These are phyloP conservation scores for Westerdykella sp. DNA, from an alignment of 2,329 filamentous ascomycete genomes.

Conservation along the genomic window DNA sequence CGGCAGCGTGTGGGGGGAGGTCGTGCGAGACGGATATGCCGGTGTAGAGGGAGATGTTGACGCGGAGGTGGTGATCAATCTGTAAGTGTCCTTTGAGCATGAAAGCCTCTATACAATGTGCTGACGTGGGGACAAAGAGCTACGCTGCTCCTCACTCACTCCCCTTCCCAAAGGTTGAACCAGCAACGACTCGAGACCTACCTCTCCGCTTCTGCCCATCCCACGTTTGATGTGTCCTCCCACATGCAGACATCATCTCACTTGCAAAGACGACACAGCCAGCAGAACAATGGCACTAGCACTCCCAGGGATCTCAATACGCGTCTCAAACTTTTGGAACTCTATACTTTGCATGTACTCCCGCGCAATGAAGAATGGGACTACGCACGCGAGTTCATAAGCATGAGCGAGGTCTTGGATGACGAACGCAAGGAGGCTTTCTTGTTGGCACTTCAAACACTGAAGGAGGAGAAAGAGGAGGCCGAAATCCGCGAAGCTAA, in stretches of 20 bases:
- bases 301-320: slow-evolving; percentile 79
- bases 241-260: slow-evolving; percentile 49
- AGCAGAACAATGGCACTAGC: slow-evolving; percentile 58
- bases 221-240: slow-evolving; percentile 64
- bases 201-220: slow-evolving; percentile 68
- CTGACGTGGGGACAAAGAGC: slow-evolving; percentile 50
- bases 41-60: slow-evolving; percentile 87
- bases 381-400: slow-evolving; percentile 87
- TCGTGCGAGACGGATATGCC: slow-evolving; percentile 79
- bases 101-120: not conserved
- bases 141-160: slow-evolving; percentile 85
- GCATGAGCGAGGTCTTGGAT: slow-evolving; percentile 77
- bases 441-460: slow-evolving; percentile 71
- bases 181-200: slow-evolving; percentile 85
- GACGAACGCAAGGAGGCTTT: slow-evolving; percentile 89
- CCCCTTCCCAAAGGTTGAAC: slow-evolving; percentile 73
- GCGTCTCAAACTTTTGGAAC: slow-evolving; percentile 83
- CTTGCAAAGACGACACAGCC: slow-evolving; percentile 26
- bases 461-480: slow-evolving; percentile 76
- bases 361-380: slow-evolving; percentile 93
- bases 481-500: slow-evolving; percentile 59
- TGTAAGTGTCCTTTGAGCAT: slow-evolving; percentile 49
- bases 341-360: slow-evolving; percentile 94
- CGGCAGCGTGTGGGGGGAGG: slow-evolving; percentile 90
- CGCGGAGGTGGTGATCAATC: slow-evolving; percentile 84